A percentile compares a stretch with the other conserved stretches of the same genome.
phyloP scores from a whole-genome alignment of 2,329 filamentous ascomycete species.

The Furcasterigmium furcatum region DNA sequence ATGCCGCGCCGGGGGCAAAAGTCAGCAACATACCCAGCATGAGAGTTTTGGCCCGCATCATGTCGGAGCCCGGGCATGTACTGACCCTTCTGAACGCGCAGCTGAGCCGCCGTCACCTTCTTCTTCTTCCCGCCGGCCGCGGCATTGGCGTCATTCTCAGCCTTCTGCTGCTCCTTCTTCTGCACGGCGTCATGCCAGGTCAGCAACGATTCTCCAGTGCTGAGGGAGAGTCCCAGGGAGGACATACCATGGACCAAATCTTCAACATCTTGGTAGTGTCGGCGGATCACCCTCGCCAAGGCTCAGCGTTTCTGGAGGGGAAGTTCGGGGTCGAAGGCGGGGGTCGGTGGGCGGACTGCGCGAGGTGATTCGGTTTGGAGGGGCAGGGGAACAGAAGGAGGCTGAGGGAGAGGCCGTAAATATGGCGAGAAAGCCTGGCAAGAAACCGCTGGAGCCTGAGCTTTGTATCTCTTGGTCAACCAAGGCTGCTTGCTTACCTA shows the following conservation, averaged over 20 bases:
- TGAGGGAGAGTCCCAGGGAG: not conserved
- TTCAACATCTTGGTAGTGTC: conserved; percentile 78
- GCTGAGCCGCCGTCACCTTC: conserved; percentile 94
- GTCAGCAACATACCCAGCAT: conserved; percentile 5
- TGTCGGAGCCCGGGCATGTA: conserved; percentile 3
- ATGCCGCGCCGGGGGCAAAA: conserved; percentile 3
- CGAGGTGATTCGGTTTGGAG: no score
- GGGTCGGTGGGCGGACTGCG: no score
- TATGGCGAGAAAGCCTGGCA: no score
- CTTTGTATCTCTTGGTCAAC: no score
- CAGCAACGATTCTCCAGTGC: not conserved
- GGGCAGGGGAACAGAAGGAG: no score
- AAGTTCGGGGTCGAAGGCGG: conserved; percentile 1
- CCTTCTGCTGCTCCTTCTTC: conserved; percentile 97
- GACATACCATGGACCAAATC: conserved; percentile 95
- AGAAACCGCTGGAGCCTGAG: no score
- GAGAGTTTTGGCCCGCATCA: conserved; percentile 1
- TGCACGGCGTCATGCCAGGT: conserved; percentile 33
- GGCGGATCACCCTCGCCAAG: conserved; percentile 2
- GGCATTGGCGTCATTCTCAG: conserved; percentile 74
- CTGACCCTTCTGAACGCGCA: conserved; percentile 92
- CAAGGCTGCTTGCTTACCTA: no score
- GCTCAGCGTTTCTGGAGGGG: conserved; percentile 5
- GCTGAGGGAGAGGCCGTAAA: no score
- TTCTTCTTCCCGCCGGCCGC: conserved; percentile 83